Base-by-base conservation (phyloP, 2,329 filamentous ascomycete genomes). In the Rutstroemia sp. region DNA sequence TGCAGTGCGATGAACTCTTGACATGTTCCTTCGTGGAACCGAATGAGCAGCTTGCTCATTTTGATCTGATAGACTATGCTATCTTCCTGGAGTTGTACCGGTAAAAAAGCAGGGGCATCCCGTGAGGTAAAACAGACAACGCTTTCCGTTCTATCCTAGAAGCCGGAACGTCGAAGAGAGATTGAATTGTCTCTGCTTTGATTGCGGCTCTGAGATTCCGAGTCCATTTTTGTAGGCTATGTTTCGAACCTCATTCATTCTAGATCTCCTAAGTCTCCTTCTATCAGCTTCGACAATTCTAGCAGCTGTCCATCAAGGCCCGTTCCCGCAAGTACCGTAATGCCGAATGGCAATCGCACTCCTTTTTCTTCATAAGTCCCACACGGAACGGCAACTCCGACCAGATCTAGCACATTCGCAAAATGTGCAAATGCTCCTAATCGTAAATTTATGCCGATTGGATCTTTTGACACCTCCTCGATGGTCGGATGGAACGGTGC, bases 391-490 rank as follows among this genome's bases (percentile, higher is more conserved):
- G 70, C 71, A 38, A 78, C 59, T 7, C 70, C 76, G 57, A 73
- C 75, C 30, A 81, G 66, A 67, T 82, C 79, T 27, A 82, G 67
- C 19, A 82, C 75, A 63, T 82, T 82, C 2, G 71, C 79, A 63
- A 75, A 80, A 61, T 81, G 78, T 1, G 78, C 76, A 63, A 80
- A 81, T 40, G 69, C 39, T 9, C 76, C 76, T n/a, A 78, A 60
- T 19, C 70, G 69, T 25, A 72, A 73, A 58, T 81, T 81, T 58
- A 75, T 71, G 14, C 63, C 68, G 48, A 82, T 70, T 0, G 78
- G 78, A 62, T 81, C 76, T 14, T 68, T 69, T 10, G 75, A 70
- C 56, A 81, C 75, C 58, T 79, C 75, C 40, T 72, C 66, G 16
- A 81, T 76, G 1, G 73, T 79, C 51, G 70, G 71, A 61, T 75